Percentiles rank a stretch among this genome's conserved stretches.
Evolutionary conservation across 805 yeast species (phyloP).

Genomic region (Saturnispora gosingensis): DNA sequence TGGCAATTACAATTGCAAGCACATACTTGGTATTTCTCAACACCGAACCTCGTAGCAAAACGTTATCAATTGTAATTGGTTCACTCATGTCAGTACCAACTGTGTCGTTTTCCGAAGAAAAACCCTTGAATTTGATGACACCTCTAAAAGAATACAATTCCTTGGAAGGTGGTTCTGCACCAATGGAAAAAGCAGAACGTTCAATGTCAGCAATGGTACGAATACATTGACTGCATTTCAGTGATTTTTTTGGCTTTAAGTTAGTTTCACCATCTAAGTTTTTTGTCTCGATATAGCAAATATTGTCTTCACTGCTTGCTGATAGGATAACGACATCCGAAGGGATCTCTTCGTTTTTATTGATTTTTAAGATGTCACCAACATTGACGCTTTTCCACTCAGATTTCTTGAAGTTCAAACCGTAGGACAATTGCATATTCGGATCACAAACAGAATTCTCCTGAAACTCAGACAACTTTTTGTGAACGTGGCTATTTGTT

Average conservation of each 20-base stretch:
- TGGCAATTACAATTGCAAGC: conserved; percentile 63
- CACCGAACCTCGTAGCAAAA: conserved; percentile 63
- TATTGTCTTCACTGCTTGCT: conserved; percentile 59
- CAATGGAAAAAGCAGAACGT: conserved; percentile 48
- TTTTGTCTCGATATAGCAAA: conserved; percentile 60
- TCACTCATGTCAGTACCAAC: conserved; percentile 35
- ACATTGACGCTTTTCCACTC: conserved; percentile 63
- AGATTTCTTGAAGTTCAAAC: conserved; percentile 23
- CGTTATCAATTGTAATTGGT: conserved; percentile 51
- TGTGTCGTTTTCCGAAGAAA: conserved; percentile 24
- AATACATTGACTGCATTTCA: conserved; percentile 41
- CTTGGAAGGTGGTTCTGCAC: conserved; percentile 65
- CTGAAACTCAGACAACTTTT: conserved; percentile 15
- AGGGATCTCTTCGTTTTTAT: conserved; percentile 71
- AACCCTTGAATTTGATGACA: conserved; percentile 43
- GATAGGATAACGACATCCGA: conserved; percentile 61
- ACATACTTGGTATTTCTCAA: conserved; percentile 72
- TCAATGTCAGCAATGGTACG: conserved; percentile 52
- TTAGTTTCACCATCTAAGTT: conserved; percentile 73
- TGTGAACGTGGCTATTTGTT: neutral
- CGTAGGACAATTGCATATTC: conserved; percentile 22
- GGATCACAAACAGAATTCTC: conserved; percentile 29
- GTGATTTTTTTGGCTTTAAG: conserved; percentile 47
- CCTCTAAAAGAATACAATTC: conserved; percentile 61
- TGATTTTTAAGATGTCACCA: conserved; percentile 64